Evolutionary conservation across 352 stramenopile species (phyloP).

Genomic region (Phytophthora tubulina): DNA sequence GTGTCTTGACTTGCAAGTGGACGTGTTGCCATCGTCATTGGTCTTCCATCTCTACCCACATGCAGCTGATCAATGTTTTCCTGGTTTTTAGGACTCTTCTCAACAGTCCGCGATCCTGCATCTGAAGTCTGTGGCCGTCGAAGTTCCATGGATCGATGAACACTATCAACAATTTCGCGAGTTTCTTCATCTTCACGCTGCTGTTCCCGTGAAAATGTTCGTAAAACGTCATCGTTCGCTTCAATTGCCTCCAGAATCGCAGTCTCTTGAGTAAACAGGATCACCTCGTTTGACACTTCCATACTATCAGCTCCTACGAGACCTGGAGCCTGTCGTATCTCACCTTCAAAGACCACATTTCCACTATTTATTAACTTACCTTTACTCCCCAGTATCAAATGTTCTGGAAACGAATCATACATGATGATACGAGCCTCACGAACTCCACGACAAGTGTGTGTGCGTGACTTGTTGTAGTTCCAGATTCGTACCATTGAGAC

Average conservation of each 20-base stretch:
- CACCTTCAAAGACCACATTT: conserved; percentile 84
- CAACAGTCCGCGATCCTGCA: conserved; percentile 32
- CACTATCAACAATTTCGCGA: conserved; percentile 41
- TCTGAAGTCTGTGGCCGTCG: conserved; percentile 68
- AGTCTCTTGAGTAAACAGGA: conserved; percentile 87
- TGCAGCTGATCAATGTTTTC: conserved; percentile 15
- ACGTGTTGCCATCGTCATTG: conserved; percentile 56
- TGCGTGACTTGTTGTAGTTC: conserved; percentile 95
- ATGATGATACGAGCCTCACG: conserved; percentile 69
- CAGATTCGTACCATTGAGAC: conserved; percentile 91
- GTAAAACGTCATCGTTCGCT: conserved; percentile 56
- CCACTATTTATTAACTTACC: conserved; percentile 1
- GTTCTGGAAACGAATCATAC: conserved; percentile 32
- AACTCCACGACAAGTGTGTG: conserved; percentile 80
- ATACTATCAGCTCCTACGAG: conserved; percentile 57
- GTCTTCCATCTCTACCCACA: conserved; percentile 40
- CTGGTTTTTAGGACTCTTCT: conserved; percentile 28
- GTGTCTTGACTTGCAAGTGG: not conserved
- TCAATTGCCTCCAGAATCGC: conserved; percentile 77
- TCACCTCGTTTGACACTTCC: conserved; percentile 81
- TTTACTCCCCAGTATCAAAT: not conserved
- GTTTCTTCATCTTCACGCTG: conserved; percentile 63
- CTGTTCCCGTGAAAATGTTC: conserved; percentile 39
- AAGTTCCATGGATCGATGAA: conserved; percentile 56
- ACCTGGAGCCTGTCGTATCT: conserved; percentile 82